Percentiles rank a stretch among this genome's conserved stretches.
phyloP scores from a whole-genome alignment of 305 asterid genomes.

The Withania somnifera region DNA sequence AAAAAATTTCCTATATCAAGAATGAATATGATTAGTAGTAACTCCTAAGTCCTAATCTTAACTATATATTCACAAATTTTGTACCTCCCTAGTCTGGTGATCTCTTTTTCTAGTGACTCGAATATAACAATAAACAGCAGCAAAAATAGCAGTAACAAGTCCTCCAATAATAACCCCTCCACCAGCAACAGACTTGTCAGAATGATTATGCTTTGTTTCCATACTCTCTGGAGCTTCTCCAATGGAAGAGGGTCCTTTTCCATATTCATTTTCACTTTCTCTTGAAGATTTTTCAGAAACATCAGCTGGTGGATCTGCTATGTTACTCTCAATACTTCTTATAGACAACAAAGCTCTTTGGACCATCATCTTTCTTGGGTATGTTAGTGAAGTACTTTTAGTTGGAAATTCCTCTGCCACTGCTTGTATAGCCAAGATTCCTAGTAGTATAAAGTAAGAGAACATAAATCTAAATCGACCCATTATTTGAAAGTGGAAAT shows the following conservation, averaged over 20 bases:
- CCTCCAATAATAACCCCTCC: slow-evolving; percentile 78
- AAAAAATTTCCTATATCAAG: not conserved
- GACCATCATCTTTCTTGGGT: not conserved
- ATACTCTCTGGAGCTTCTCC: slow-evolving; percentile 46
- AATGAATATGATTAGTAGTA: not conserved
- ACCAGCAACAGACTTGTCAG: slow-evolving; percentile 53
- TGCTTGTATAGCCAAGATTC: not conserved
- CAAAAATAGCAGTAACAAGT: slow-evolving; percentile 53
- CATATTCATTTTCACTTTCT: not conserved
- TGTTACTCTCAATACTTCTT: too few species aligned
- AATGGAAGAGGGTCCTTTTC: not conserved
- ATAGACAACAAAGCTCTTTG: slow-evolving; percentile 16
- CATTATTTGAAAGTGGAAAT: not conserved
- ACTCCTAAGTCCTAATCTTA: too few species aligned
- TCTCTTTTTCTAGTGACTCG: slow-evolving; percentile 46
- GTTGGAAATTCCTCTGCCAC: not conserved
- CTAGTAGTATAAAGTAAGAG: slow-evolving; percentile 3
- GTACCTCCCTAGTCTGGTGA: not conserved
- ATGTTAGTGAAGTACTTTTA: not conserved
- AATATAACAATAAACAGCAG: slow-evolving; percentile 67
- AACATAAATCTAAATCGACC: not conserved
- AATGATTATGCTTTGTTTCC: slow-evolving; percentile 29
- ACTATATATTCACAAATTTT: not conserved
- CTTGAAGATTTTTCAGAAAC: not conserved
- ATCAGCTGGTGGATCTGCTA: slow-evolving; percentile 27